A percentile compares a stretch with the other conserved stretches of the same genome.
Conservation (phyloP, 2,329 filamentous ascomycete genomes). For the Exophiala aquamarina region DNA sequence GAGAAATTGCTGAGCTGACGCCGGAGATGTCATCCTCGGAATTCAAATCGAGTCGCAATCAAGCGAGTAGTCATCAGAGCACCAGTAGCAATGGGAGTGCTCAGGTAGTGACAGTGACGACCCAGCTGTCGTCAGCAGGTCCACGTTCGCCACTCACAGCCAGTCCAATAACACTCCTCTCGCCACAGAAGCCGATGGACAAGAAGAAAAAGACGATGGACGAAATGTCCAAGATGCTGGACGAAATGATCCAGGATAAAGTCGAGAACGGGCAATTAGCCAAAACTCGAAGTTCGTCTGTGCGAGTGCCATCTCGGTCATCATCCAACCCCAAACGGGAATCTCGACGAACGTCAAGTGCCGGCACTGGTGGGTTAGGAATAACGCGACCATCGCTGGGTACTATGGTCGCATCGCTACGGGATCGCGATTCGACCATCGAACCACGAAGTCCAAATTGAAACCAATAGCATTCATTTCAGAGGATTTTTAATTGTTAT, state of each 20-base stretch:
- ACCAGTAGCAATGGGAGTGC: constrained; percentile 34
- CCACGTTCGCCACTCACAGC: constrained; percentile 18
- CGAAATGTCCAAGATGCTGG: constrained; percentile 88
- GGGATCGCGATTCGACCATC: constrained; percentile 21
- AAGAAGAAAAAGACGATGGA: constrained; percentile 71
- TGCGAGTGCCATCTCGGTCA: constrained; percentile 48
- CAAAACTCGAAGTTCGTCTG: constrained; percentile 65
- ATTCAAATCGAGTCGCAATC: constrained; percentile 30
- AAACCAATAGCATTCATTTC: constrained; percentile 21
- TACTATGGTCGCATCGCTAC: constrained; percentile 28
- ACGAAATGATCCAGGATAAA: constrained; percentile 93
- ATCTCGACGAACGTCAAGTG: constrained; percentile 24
- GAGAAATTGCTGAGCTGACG: constrained; percentile 71
- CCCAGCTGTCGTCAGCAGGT: constrained; percentile 13
- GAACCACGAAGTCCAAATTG: constrained; percentile 22
- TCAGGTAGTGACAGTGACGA: constrained; percentile 26
- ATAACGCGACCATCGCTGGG: constrained; percentile 28
- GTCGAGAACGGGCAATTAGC: constrained; percentile 74
- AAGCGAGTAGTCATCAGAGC: constrained; percentile 25
- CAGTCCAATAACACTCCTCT: constrained; percentile 33
- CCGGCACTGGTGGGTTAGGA: not conserved
- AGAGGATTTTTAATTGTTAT: constrained; percentile 15
- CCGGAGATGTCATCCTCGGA: constrained; percentile 37
- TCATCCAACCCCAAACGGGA: constrained; percentile 34
- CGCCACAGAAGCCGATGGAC: constrained; percentile 40